Evolutionary conservation across 768 basidiomycete species (phyloP).

Genomic region (Arthromyces matolae): DNA sequence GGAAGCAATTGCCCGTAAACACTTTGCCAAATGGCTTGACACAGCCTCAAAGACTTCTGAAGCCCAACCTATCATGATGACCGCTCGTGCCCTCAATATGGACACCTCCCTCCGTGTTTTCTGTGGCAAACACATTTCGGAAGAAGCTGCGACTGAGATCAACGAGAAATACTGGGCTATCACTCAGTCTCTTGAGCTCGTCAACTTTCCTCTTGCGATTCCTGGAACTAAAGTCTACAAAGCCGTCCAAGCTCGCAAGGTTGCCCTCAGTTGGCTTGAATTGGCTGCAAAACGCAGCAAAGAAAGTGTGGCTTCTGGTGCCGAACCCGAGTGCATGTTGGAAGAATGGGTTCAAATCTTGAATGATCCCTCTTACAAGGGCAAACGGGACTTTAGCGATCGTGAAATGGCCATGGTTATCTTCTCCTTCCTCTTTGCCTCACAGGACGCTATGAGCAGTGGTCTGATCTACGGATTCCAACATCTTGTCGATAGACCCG

Average conservation of each 20-base stretch:
- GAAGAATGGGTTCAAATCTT: conserved; percentile 88
- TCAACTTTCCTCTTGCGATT: conserved; percentile 94
- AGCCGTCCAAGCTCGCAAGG: conserved; percentile 88
- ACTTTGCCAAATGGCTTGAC: conserved; percentile 71
- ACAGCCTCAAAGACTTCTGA: conserved; percentile 46
- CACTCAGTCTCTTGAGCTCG: conserved; percentile 91
- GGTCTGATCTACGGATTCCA: conserved; percentile 96
- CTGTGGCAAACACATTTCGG: conserved; percentile 87
- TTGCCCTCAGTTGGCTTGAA: conserved; percentile 75
- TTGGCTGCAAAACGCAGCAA: conserved; percentile 80
- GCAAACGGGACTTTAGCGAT: conserved; percentile 84
- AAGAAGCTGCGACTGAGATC: conserved; percentile 74
- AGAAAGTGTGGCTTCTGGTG: conserved; percentile 73
- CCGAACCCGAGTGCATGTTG: conserved; percentile 82
- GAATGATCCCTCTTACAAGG: conserved; percentile 64
- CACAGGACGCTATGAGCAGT: conserved; percentile 97
- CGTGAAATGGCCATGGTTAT: conserved; percentile 96
- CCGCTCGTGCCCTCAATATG: conserved; percentile 94
- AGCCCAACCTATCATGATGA: conserved; percentile 75
- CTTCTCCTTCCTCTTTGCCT: conserved; percentile 94
- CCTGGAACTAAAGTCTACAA: conserved; percentile 97
- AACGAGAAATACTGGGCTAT: conserved; percentile 95
- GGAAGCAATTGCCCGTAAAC: conserved; percentile 75
- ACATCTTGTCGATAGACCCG: conserved; percentile 89
- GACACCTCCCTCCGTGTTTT: conserved; percentile 95